Evolutionary conservation across 2,329 filamentous ascomycete species (phyloP), one percentile per base, ranked within the genome.

Genomic region (Monilinia vaccinii-corymbosi): DNA sequence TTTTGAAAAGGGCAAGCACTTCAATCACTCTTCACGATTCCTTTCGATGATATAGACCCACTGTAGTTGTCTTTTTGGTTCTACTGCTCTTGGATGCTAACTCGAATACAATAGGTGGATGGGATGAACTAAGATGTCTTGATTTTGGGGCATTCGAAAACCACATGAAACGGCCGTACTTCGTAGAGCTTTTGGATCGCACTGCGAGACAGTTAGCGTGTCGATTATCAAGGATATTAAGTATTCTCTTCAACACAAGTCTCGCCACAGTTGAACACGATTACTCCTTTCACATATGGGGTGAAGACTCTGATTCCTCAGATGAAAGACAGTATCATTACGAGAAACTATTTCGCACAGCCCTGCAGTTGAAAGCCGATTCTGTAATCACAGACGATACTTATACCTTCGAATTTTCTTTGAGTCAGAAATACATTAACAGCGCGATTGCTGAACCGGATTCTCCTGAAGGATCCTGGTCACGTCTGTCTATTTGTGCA

Each of bases 61-160:
- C 6, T 25, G 23, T 28, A 28, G 21, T 28, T n/a, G 10, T 5
- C 2, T 47, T 47, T 28, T 31, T 47, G n/a, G 31, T 16, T 25
- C 4, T 25, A 13, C 9, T 51, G 13, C 23, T 13, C 32, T 25
- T 31, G 2, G 4, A 32, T n/a, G 23, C 18, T 34, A 14, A 47
- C 59, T n/a, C n/a, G 0, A n/a, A 55, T 31, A 7, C 14, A 10
- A 8, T 28, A 65, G 63, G 52, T 51, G 63, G 63, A 9, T 61
- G 57, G 56, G n/a, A 34, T 16, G 50, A 56, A 32, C 18, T 65
- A 16, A 45, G 40, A 23, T 48, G 49, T 40, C 36, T 63, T 18
- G 63, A 63, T 13, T 31, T 63, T 4, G 56, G 57, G 1, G 60
- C 61, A 21, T 60, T 63, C 47, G 42, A 48, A n/a, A 10, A n/a